Evolutionary conservation across 805 yeast genomes (phyloP).

Genomic region (Kodamaea hsintzibuensis): DNA sequence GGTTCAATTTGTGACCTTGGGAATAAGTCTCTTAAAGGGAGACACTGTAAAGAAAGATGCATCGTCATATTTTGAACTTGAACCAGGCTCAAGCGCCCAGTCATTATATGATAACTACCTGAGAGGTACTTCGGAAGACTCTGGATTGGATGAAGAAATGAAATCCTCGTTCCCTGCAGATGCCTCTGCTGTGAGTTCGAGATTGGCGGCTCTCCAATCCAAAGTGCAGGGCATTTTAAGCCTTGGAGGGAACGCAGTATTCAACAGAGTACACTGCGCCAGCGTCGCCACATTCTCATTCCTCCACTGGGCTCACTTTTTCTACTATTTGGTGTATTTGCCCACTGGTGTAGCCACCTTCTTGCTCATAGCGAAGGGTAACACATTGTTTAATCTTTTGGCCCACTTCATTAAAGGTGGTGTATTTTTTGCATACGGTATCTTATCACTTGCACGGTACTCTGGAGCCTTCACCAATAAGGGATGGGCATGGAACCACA

Average conservation of each 20-base stretch:
- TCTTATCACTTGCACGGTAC: conserved; percentile 80
- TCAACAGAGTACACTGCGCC: not conserved
- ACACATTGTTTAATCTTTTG: conserved; percentile 70
- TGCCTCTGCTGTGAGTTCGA: not conserved
- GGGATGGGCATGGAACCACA: conserved; percentile 91
- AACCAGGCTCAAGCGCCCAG: not conserved
- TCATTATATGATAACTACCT: conserved; percentile 1
- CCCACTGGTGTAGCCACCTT: conserved; percentile 66
- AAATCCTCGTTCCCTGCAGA: not conserved
- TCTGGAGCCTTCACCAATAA: conserved; percentile 73
- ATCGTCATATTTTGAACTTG: not conserved
- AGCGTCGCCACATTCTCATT: conserved; percentile 35
- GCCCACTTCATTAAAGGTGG: conserved; percentile 98
- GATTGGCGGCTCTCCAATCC: not conserved
- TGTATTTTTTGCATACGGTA: conserved; percentile 75
- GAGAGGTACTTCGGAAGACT: conserved; percentile 7
- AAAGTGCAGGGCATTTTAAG: not conserved
- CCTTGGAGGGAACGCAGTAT: not conserved
- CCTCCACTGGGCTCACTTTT: conserved; percentile 65
- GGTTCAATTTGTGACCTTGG: conserved; percentile 56
- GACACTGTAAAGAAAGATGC: conserved; percentile 31
- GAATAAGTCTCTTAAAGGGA: conserved; percentile 38
- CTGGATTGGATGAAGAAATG: conserved; percentile 1
- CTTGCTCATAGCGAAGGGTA: conserved; percentile 66
- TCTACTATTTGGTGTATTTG: conserved; percentile 59